Base-by-base conservation (phyloP, 768 basidiomycete species). In the Arthromyces matolae region DNA sequence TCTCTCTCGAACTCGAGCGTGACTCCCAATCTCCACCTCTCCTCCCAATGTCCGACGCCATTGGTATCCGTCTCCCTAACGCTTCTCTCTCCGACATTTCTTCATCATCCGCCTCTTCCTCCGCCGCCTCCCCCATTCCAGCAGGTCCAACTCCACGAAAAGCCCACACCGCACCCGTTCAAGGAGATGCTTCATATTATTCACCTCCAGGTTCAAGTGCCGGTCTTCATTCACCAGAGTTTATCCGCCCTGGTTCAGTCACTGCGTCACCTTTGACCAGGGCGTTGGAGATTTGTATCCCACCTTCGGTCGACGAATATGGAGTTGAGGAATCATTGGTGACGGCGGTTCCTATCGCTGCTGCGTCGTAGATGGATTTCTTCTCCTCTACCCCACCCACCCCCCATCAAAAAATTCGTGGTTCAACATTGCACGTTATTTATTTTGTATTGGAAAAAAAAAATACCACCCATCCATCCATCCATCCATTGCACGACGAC, bases 51-150 rank as follows among this genome's bases (percentile, higher is more conserved):
- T n/a, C n/a, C n/a, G n/a, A 45, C 22, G 81, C 83, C 49, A 75
- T 74, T 24, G 80, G 79, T 16, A 89, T 89, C 59, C 80, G 86
- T 29, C 77, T 89, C 7, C 87, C 87, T 13, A 85, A 83, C 52
- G 78, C 84, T 7, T 84, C 85, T 1, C 71, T 88, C 29, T 76
- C 79, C 10, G 87, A 88, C 60, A 79, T 89, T 50, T 81, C 82
- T 2, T 78, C 81, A 5, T 59, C 67, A 42, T 64, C 39, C 24
- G 48, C n/a, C n/a, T n/a, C n/a, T n/a, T n/a, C 47, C 10, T 51
- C 48, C 29, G 34, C 41, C 20, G 51, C 43, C 16, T 59, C 49
- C 19, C 51, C 55, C n/a, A 16, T 42, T 35, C 52, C 59, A n/a
- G n/a, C n/a, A n/a, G n/a, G n/a, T 34, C 57, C 55, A 28, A 45